These are phyloP conservation scores for Taxawa tesnikishii DNA, from an alignment of 2,329 filamentous ascomycete species.

Conservation along the genomic window DNA sequence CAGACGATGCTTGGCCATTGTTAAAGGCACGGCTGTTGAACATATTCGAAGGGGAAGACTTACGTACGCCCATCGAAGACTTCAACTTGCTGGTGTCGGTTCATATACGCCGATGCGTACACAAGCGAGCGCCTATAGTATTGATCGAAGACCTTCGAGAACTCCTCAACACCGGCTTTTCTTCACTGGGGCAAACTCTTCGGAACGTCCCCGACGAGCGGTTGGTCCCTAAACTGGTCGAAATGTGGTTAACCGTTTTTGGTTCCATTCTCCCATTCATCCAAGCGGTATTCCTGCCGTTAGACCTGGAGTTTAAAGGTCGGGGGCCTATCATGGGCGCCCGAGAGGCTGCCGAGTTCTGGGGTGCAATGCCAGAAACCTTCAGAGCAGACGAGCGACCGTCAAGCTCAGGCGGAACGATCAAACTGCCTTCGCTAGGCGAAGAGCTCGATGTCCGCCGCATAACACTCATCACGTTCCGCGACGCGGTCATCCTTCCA, in stretches of 20 bases:
- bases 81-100: conserved; percentile 70
- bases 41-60: conserved; percentile 70
- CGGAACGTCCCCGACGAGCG: conserved; percentile 69
- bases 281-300: conserved; percentile 83
- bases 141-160: conserved; percentile 69
- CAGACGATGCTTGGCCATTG: conserved; percentile 73
- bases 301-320: conserved; percentile 88
- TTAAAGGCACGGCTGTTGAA: conserved; percentile 63
- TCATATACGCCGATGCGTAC: conserved; percentile 67
- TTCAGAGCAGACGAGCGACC: conserved; percentile 28
- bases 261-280: conserved; percentile 84
- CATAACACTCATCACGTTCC: conserved; percentile 75
- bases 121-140: conserved; percentile 56
- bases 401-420: conserved; percentile 25
- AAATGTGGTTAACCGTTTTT: conserved; percentile 90
- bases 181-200: conserved; percentile 72
- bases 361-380: conserved; percentile 54
- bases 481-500: conserved; percentile 78
- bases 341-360: conserved; percentile 79
- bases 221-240: conserved; percentile 80
- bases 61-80: conserved; percentile 70
- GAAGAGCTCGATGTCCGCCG: conserved; percentile 72
- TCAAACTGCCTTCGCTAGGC: conserved; percentile 32
- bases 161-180: conserved; percentile 68
- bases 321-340: conserved; percentile 64